Base-by-base conservation (phyloP, 2,329 filamentous ascomycete species). In the Ascocoryne sarcoides region DNA sequence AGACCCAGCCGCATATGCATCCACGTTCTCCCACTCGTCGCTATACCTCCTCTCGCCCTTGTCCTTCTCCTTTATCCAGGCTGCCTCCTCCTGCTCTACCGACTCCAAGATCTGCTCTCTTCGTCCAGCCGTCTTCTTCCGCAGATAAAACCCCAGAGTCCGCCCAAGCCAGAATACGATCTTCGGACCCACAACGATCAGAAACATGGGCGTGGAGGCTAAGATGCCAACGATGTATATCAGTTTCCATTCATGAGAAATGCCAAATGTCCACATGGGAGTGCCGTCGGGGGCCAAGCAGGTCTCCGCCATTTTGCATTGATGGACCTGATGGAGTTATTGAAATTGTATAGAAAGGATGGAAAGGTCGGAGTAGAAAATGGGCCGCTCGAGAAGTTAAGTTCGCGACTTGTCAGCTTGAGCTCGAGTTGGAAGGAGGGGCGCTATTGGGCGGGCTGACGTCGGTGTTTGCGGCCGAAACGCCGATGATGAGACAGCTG, bases 61-160 rank as follows among this genome's bases (percentile, higher is more conserved):
- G 36, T 59, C 59, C 23, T 56, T 46, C 29, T 29, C 32, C 38
- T 43, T 39, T 29, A 33, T 37, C 40, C 29, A 46, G 8, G 49
- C 51, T 10, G 38, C 56, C 49, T 54, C 63, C 30, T 58, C 63
- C 40, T 63, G 63, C 40, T 62, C 57, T 31, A 64, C 60, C 58
- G 71, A 70, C 35, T 69, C 61, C 44, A 81, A 58, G 39, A 86
- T 71, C 38, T 74, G 66, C 41, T 70, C 65, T 34, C 73, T 71
- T 37, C 79, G 72, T 40, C 76, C 77, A 14, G 76, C 72, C 0
- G 80, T 82, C 58, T 76, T 78, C 56, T 70, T 76, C 39, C 67
- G 68, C 42, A 86, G 63, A 49, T 75, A 72, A 66, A 70, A 82
- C 47, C 81, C 82, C 16, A 79, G 45, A 32, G 53, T 56, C 37